Base-by-base conservation (phyloP, 2,329 filamentous ascomycete genomes). In the Aspergillus tanneri region DNA sequence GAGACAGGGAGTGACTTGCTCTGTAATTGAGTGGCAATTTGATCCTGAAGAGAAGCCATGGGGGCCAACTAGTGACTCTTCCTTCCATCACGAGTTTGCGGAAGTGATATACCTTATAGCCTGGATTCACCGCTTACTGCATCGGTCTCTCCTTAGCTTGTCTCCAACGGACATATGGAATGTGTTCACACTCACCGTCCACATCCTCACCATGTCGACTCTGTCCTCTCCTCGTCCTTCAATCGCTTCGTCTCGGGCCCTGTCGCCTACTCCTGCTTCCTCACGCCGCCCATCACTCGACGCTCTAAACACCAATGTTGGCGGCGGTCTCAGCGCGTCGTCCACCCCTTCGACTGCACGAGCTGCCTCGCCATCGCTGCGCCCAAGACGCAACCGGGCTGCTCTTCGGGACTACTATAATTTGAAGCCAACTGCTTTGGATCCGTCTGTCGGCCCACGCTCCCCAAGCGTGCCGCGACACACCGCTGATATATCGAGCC, bases 391-490 rank as follows among this genome's bases (percentile, higher is more conserved):
- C 53, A 95, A 95, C 72, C 87, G 92, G 56, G 83, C 87, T 47
- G 92, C 92, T 5, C 80, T 97, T 16, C 87, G 93, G 61, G 90
- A 96, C 65, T 97, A 96, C 77, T 97, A 97, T 73, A 93, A 93
- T 65, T 80, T 97, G 41, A 86, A 84, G 56, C 67, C 77, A 3
- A 65, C 71, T 5, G 61, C 68, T 32, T 70, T 63, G 28, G 69
- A 72, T 18, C 61, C 60, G 9, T 50, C 51, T 64, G 67, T 28
- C 51, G 46, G 57, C 50, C 56, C 60, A 46, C 70, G 61, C 47
- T 67, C 68, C 19, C 63, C 63, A 37, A 72, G 69, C 46, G 61
- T 70, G 23, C 66, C 70, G 65, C 46, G 61, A 66, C 76, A 57
- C 65, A 79, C 57, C 45, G 62, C 67, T 47, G 60, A 69, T 16